These are phyloP conservation scores for Phycomyces blakesleeanus DNA, from an alignment of 192 early-diverging fungal genomes.

Conservation along the genomic window DNA sequence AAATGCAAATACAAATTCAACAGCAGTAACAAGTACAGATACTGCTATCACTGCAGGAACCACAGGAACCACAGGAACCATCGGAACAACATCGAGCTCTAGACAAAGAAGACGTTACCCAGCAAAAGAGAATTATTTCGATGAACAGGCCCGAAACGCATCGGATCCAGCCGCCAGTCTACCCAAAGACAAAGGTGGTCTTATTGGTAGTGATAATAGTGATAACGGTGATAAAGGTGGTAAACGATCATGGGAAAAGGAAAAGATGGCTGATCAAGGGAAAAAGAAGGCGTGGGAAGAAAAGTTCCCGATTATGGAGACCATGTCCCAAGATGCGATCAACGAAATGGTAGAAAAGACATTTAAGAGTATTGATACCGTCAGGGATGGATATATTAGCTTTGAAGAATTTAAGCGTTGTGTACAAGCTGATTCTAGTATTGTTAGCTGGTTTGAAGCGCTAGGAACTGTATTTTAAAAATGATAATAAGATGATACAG, in stretches of 20 bases:
- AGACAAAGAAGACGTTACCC: constrained; percentile 17
- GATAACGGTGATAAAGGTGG: background rate
- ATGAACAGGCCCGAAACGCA: background rate
- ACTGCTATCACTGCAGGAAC: too few relatives aligned
- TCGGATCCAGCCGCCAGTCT: too few relatives aligned
- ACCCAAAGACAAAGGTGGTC: constrained; percentile 13
- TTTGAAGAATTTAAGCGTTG: constrained; percentile 77
- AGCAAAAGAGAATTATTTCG: constrained; percentile 8
- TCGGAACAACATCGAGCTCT: background rate
- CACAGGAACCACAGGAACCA: too few relatives aligned
- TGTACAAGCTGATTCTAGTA: constrained; percentile 74
- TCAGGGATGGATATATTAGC: constrained; percentile 63
- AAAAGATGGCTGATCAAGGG: background rate
- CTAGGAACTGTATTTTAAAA: constrained; percentile 80
- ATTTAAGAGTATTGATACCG: constrained; percentile 58
- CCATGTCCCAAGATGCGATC: constrained; percentile 89
- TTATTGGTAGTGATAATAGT: too few relatives aligned
- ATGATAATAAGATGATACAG: too few relatives aligned
- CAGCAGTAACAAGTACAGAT: background rate
- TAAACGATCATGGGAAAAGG: background rate
- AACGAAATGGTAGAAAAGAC: constrained; percentile 92
- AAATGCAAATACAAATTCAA: too few relatives aligned
- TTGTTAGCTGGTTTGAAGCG: constrained; percentile 88
- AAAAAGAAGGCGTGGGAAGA: constrained; percentile 35
- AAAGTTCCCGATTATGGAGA: constrained; percentile 87